Percentiles rank a stretch among this genome's conserved stretches.
Conservation (phyloP, 1,284 basidiomycete species). For the Coniferiporia weirii region DNA sequence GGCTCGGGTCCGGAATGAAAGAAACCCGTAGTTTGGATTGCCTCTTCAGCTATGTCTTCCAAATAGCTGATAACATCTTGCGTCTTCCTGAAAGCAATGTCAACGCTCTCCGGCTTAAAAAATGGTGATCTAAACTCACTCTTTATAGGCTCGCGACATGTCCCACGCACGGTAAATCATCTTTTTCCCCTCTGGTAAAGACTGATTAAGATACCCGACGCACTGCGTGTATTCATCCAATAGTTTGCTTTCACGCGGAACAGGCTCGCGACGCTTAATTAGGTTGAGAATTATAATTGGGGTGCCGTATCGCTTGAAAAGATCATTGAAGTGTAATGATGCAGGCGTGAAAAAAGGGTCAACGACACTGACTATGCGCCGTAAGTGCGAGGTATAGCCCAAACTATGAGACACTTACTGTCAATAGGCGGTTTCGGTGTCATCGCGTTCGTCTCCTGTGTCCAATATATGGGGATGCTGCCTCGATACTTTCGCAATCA, state of each 20-base stretch:
- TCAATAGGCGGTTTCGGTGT: slow-evolving; percentile 92
- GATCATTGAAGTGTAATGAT: slow-evolving; percentile 88
- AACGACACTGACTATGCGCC: slow-evolving; percentile 74
- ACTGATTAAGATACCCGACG: slow-evolving; percentile 92
- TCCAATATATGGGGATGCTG: slow-evolving; percentile 95
- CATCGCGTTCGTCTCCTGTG: slow-evolving; percentile 89
- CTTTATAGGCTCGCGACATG: slow-evolving; percentile 89
- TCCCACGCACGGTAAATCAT: slow-evolving; percentile 96
- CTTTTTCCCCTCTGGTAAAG: slow-evolving; percentile 80
- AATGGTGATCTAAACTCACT: slow-evolving; percentile 40
- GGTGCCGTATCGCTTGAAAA: slow-evolving; percentile 87
- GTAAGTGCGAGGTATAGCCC: slow-evolving; percentile 12
- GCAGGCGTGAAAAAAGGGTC: slow-evolving; percentile 96
- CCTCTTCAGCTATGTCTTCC: slow-evolving; percentile 94
- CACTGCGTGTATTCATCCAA: slow-evolving; percentile 91
- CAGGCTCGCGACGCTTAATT: slow-evolving; percentile 80
- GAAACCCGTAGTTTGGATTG: slow-evolving; percentile 87
- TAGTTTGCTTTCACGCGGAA: slow-evolving; percentile 91
- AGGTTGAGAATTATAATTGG: slow-evolving; percentile 95
- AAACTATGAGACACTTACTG: slow-evolving; percentile 47
- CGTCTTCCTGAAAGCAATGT: slow-evolving; percentile 64
- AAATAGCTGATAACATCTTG: slow-evolving; percentile 95
- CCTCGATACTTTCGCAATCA: slow-evolving; percentile 68
- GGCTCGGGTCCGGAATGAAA: slow-evolving; percentile 88
- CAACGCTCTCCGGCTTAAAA: neutral